Evolutionary conservation across 2,329 filamentous ascomycete genomes (phyloP).

Genomic region (Pezicula carpinea): DNA sequence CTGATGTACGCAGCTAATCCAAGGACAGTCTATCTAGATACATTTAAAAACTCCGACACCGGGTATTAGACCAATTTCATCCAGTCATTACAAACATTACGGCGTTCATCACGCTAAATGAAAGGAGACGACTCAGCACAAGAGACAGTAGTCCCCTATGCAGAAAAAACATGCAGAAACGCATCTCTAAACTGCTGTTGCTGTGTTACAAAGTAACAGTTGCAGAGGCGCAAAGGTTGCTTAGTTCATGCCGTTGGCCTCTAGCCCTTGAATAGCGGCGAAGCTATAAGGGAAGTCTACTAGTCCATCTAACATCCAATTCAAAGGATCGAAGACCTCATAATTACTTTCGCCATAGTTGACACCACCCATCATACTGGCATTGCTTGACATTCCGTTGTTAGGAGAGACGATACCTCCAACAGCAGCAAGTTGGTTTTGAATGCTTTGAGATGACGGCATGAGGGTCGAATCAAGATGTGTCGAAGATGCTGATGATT

Average conservation of each 20-base stretch:
- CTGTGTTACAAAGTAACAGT: no score
- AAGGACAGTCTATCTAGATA: no score
- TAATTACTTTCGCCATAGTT: conserved; percentile 66
- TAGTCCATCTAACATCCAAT: conserved; percentile 88
- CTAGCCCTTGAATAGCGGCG: conserved; percentile 46
- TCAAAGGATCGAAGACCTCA: conserved; percentile 87
- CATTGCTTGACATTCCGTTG: conserved; percentile 18
- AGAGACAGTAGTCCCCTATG: no score
- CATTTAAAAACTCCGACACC: no score
- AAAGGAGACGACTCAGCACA: no score
- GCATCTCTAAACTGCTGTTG: no score
- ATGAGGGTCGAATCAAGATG: conserved; percentile 58
- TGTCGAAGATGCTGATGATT: conserved; percentile 65
- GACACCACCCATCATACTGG: conserved; percentile 25
- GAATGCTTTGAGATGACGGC: conserved; percentile 28
- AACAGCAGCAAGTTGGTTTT: conserved; percentile 21
- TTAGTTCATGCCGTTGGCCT: conserved; percentile 28
- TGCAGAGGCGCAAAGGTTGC: background rate
- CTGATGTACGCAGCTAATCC: no score
- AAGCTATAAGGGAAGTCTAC: conserved; percentile 74
- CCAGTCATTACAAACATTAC: no score
- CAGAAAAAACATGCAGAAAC: no score
- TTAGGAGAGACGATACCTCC: conserved; percentile 18
- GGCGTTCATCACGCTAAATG: no score
- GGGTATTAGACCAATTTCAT: no score